Evolutionary conservation across 2,329 filamentous ascomycete species (phyloP).

Genomic region (Pseudopyrenochaeta lycopersici): DNA sequence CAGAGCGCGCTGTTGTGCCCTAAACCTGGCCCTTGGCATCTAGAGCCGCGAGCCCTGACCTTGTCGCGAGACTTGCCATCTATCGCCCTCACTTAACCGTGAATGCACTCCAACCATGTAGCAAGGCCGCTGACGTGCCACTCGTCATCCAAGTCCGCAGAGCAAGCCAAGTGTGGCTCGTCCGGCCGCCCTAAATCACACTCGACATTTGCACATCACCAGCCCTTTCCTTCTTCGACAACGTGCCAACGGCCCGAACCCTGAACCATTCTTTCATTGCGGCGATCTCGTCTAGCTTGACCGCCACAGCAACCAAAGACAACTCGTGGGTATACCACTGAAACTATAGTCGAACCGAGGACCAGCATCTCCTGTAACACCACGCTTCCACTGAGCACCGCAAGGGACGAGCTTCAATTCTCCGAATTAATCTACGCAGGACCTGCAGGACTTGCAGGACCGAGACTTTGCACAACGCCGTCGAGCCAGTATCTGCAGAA

Average conservation of each 20-base stretch:
- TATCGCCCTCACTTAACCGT: neutral
- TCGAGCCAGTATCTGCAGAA: neutral
- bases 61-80: neutral
- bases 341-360: neutral
- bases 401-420: slow-evolving; percentile 7
- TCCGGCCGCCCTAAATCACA: neutral
- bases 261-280: slow-evolving; percentile 1
- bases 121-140: too few relatives aligned
- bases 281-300: slow-evolving; percentile 2
- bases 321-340: neutral
- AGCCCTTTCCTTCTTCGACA: neutral
- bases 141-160: neutral
- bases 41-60: neutral
- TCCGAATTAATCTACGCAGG: neutral
- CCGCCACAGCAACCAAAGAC: neutral
- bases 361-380: neutral
- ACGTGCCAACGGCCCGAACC: neutral
- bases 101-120: neutral
- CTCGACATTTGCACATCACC: neutral
- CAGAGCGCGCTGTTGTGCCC: neutral
- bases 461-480: neutral
- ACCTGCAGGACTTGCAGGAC: neutral
- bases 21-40: neutral
- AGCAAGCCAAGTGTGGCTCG: neutral
- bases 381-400: slow-evolving; percentile 3